Conservation (phyloP, 768 basidiomycete species). For the Suillus ampliporus region DNA sequence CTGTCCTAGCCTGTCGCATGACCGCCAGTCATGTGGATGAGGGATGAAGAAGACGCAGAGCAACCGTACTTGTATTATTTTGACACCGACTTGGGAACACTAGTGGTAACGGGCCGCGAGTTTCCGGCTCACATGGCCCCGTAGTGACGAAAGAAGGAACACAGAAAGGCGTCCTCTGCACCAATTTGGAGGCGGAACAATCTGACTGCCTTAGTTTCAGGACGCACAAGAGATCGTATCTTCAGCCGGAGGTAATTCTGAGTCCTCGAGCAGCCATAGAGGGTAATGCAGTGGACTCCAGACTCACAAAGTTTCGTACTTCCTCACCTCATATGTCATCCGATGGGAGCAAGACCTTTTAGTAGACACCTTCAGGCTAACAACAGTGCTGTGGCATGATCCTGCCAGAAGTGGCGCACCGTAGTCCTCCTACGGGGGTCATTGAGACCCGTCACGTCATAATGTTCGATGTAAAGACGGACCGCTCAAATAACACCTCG, state of each 20-base stretch:
- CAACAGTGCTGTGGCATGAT: background rate
- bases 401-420: background rate
- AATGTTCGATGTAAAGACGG: background rate
- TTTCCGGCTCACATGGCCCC: background rate
- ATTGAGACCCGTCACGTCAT: too few species aligned
- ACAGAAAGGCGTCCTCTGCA: background rate
- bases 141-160: background rate
- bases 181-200: background rate
- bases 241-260: background rate
- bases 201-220: background rate
- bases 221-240: background rate
- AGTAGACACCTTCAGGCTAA: background rate
- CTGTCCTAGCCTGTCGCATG: conserved; percentile 10
- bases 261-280: background rate
- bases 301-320: background rate
- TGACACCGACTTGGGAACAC: background rate
- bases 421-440: background rate
- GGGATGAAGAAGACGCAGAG: conserved; percentile 7
- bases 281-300: background rate
- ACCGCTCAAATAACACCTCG: background rate
- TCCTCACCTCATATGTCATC: background rate
- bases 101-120: background rate
- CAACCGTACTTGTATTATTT: background rate
- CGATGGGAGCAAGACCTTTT: background rate
- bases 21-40: conserved; percentile 16